A percentile compares a stretch with the other conserved stretches of the same genome.
Conservation (phyloP, 768 basidiomycete genomes). For the Pisolithus marmoratus region DNA sequence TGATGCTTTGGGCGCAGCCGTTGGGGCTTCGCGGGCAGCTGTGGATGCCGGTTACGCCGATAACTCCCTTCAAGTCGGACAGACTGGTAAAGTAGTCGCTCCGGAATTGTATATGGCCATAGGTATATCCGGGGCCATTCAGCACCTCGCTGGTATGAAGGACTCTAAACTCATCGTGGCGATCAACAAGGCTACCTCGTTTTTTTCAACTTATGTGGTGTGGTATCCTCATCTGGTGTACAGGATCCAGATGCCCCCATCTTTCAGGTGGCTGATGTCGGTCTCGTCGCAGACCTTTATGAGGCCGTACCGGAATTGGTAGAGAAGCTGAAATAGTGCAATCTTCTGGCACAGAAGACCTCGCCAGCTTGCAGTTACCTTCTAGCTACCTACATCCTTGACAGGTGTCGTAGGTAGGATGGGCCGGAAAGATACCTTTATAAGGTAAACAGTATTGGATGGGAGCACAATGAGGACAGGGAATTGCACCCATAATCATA, state of each 20-base stretch:
- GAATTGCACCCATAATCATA: background rate
- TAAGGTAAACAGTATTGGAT: no score
- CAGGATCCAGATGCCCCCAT: constrained; percentile 97
- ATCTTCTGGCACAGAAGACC: background rate
- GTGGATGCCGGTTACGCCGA: constrained; percentile 98
- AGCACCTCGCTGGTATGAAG: constrained; percentile 99
- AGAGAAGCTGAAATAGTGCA: constrained; percentile 67
- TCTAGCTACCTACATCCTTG: no score
- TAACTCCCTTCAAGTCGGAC: constrained; percentile 97
- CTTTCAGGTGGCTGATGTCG: constrained; percentile 96
- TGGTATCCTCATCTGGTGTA: constrained; percentile 10
- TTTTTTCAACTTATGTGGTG: background rate
- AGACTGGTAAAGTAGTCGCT: constrained; percentile 98
- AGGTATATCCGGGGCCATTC: constrained; percentile 97
- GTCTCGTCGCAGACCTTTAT: constrained; percentile 90
- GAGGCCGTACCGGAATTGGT: constrained; percentile 88
- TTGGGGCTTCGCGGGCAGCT: constrained; percentile 96
- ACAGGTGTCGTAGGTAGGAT: no score
- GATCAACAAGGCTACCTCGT: constrained; percentile 76
- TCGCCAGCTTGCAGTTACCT: background rate
- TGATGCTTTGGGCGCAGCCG: constrained; percentile 88
- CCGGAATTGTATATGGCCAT: constrained; percentile 95
- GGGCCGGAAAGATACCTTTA: no score
- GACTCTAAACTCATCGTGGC: constrained; percentile 98
- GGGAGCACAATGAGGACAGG: background rate